Conservation (phyloP, 768 basidiomycete genomes). For the Russula abietina region DNA sequence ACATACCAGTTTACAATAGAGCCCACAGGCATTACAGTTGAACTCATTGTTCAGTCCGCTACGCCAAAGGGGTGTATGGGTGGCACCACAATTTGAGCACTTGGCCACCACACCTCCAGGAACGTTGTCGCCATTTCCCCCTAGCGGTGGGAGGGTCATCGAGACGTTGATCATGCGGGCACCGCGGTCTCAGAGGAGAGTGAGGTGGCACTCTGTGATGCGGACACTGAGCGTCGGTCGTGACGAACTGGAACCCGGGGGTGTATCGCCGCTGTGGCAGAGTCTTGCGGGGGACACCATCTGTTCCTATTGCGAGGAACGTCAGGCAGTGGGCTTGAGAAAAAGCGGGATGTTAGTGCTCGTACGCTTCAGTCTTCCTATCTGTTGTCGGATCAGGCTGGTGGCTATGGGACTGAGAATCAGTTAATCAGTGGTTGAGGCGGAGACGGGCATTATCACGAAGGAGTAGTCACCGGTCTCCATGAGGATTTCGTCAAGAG, state of each 20-base stretch:
- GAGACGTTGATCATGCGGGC: conserved; percentile 38
- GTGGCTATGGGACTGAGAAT: conserved; percentile 20
- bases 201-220: conserved; percentile 15
- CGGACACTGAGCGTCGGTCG: conserved; percentile 20
- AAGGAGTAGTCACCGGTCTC: conserved; percentile 34
- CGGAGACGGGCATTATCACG: conserved; percentile 28
- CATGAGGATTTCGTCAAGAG: conserved; percentile 75
- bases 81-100: conserved; percentile 28
- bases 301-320: conserved; percentile 35
- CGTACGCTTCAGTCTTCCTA: too few species aligned
- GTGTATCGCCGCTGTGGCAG: conserved; percentile 32
- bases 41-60: conserved; percentile 82
- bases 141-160: conserved; percentile 23
- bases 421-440: conserved; percentile 3
- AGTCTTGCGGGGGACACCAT: conserved; percentile 56
- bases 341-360: too few species aligned
- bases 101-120: conserved; percentile 68
- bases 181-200: conserved; percentile 63
- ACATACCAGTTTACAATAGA: conserved; percentile 80
- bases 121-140: conserved; percentile 30
- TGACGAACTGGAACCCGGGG: neutral
- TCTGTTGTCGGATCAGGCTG: too few species aligned
- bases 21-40: conserved; percentile 84
- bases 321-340: too few species aligned
- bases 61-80: conserved; percentile 79